Evolutionary conservation across 371 early-diverging fungal genomes (phyloP), one percentile per base, ranked within the genome.

Genomic region (Saksenaea vasiformis): DNA sequence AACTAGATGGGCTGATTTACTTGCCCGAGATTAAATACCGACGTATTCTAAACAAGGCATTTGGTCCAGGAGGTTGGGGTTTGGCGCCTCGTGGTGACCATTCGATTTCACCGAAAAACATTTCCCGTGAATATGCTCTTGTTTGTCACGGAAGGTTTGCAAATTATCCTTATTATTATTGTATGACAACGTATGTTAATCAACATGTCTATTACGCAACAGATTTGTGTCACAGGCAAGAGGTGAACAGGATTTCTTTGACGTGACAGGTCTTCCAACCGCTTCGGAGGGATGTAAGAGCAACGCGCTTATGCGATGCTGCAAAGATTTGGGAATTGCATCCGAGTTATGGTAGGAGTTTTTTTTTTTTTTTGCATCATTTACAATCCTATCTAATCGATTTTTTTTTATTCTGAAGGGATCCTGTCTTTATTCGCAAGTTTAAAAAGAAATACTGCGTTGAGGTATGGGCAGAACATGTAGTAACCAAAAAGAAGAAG

Each of bases 1-100:
- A 59, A 19, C 11, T 70, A 90, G 97, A 98, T 72, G 99, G 99
- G 9, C 64, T 95, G 53, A 62, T 96, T 26, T 97, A 97, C 69
- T 78, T 98, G 5, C 97, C 98, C 28, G 98, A 98, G 78, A 98
- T 97, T 71, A 96, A 96, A 70, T 97, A 96, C 78, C 89, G 98
- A 27, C 90, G 96, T 43, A 93, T 96, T 51, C 82, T 98, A 38
- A 96, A 58, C 62, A 86, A 79, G 63, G 95, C 98, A 3, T 98
- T 98, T 78, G 96, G 98, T 11, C 98, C 98, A 14, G 98, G 98
- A 67, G 98, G 62, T 69, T 94, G 94, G 94, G 93, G 94, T 5
- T 75, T 98, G 24, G 93, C 94, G 22, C 97, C 97, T 15, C 89
- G 98, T 55, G 95, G 95, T 36, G 93, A 94, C 22, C 93, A 95